These are phyloP conservation scores for Trebouxia sp. DNA, from an alignment of 139 green algal species.

Conservation along the genomic window DNA sequence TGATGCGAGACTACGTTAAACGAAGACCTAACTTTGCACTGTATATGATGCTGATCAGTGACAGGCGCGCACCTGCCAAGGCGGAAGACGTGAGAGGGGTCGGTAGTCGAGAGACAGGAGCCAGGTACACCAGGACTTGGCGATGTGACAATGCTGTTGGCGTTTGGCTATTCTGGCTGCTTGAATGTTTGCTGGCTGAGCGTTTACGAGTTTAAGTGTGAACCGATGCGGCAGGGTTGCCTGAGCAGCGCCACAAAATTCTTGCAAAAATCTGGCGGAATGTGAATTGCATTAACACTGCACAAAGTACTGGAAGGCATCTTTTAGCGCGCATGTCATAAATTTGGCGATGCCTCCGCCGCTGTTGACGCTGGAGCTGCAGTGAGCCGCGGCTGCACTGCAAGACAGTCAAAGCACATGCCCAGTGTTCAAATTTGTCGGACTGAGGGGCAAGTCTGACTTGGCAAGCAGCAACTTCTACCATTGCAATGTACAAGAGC, in stretches of 20 bases:
- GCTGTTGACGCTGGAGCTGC: background rate
- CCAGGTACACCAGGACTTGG: background rate
- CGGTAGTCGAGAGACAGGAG: background rate
- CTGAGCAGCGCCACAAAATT: background rate
- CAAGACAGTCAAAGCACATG: too few relatives aligned
- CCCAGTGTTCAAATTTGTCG: background rate
- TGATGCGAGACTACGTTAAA: too few relatives aligned
- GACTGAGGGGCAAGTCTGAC: background rate
- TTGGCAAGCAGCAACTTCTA: background rate
- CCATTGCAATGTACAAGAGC: background rate
- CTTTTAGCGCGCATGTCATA: background rate
- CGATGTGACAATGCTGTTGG: background rate
- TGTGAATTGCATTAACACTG: background rate
- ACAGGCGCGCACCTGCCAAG: too few relatives aligned
- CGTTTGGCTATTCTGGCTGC: background rate
- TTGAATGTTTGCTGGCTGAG: background rate
- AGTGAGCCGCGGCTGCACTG: slow-evolving; percentile 10
- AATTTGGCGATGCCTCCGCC: background rate
- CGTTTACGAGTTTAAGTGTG: background rate
- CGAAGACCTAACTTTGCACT: too few relatives aligned
- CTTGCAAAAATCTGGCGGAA: background rate
- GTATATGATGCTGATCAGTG: too few relatives aligned
- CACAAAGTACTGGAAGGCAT: slow-evolving; percentile 7
- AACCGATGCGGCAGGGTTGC: slow-evolving; percentile 1
- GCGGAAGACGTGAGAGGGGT: too few relatives aligned